phyloP scores from a whole-genome alignment of 352 stramenopile genomes.

The Phytophthora fragariaefolia region DNA sequence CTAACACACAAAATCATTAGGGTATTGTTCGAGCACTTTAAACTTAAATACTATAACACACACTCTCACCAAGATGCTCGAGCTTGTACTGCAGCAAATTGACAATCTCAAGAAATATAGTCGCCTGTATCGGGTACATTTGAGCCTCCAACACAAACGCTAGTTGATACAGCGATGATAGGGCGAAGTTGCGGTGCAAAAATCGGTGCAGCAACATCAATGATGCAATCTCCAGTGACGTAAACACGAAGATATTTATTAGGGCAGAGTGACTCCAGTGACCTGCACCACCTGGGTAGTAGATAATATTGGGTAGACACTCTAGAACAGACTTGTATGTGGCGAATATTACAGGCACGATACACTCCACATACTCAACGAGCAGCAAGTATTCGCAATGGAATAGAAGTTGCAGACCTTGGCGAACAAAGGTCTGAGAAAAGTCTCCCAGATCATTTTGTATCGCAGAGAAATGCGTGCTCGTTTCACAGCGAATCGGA shows the following conservation, averaged over 20 bases:
- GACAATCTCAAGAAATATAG: not conserved
- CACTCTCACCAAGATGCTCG: not conserved
- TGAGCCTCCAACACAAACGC: conserved; percentile 2
- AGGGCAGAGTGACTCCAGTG: not conserved
- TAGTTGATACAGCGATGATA: conserved; percentile 1
- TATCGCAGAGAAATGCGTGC: no score
- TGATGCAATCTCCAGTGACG: not conserved
- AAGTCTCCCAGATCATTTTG: not conserved
- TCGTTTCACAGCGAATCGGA: not conserved
- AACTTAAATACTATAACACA: not conserved
- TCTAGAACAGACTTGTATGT: not conserved
- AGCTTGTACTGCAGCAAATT: conserved; percentile 4
- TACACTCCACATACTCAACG: conserved; percentile 5
- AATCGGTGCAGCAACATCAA: not conserved
- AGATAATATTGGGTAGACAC: not conserved
- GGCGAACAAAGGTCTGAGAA: not conserved
- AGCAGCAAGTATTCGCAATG: not conserved
- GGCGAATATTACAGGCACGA: not conserved
- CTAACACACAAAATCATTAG: not conserved
- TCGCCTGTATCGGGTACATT: conserved; percentile 1
- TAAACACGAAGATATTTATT: not conserved
- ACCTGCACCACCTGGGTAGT: not conserved
- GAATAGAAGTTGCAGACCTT: conserved; percentile 2
- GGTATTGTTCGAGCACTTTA: not conserved
- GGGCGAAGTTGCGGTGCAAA: not conserved